These are phyloP conservation scores for Candida insectorum DNA, from an alignment of 805 yeast species.

Conservation along the genomic window DNA sequence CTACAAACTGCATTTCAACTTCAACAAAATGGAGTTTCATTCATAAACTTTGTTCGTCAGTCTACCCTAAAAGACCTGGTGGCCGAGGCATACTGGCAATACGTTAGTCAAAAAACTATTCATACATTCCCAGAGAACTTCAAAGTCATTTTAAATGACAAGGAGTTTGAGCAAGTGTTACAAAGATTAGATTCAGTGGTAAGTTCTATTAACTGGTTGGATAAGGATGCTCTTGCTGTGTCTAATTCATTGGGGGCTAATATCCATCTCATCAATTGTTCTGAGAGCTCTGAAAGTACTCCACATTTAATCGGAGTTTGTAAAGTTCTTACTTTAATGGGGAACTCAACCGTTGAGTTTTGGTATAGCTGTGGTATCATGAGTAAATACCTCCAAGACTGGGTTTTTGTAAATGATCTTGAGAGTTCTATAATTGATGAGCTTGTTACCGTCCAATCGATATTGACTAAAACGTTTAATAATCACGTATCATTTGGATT, in stretches of 20 bases:
- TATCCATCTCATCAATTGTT: slow-evolving; percentile 25
- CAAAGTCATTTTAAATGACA: no score
- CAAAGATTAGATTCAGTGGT: no score
- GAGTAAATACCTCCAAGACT: slow-evolving; percentile 10
- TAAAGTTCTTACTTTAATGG: neutral
- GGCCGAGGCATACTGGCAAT: slow-evolving; percentile 6
- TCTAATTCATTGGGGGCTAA: slow-evolving; percentile 47
- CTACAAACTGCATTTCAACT: no score
- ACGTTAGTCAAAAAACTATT: no score
- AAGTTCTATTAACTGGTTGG: no score
- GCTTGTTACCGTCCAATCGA: no score
- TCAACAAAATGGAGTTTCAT: no score
- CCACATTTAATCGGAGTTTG: slow-evolving; percentile 4
- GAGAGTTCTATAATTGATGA: no score
- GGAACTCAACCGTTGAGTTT: neutral
- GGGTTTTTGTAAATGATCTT: slow-evolving; percentile 2
- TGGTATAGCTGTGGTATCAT: slow-evolving; percentile 3
- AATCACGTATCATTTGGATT: no score
- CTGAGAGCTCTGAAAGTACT: neutral
- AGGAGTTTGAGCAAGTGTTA: no score
- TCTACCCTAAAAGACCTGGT: slow-evolving; percentile 4
- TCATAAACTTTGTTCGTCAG: slow-evolving; percentile 2
- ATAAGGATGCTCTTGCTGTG: slow-evolving; percentile 30
- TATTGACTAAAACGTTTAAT: no score
- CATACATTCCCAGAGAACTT: no score